Evolutionary conservation across 352 stramenopile genomes (phyloP), one percentile per base, ranked within the genome.

Genomic region (Phytophthora sp.): DNA sequence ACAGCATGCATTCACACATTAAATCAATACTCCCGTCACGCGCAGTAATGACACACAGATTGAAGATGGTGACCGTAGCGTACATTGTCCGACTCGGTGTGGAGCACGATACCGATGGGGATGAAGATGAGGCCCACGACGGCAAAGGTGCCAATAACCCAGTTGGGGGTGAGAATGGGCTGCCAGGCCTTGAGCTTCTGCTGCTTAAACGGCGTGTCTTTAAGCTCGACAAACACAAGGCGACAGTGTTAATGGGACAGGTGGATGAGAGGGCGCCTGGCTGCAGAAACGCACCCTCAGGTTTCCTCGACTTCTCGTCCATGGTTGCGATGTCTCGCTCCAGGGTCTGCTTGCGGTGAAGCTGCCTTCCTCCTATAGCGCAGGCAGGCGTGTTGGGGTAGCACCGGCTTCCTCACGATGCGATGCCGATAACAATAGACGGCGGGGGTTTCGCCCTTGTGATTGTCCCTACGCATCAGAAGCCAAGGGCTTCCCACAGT

Each of bases 91-190:
- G 88, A 93, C 65, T 93, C 87, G 39, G 80, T 91, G 78, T 91
- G 79, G 21, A 98, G 74, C 33, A 94, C 76, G 62, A 96, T 84
- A 85, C 97, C 97, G 54, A 98, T 87, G 18, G 94, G 95, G 70
- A 99, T 94, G 63, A 99, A 98, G 66, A 98, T 93, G 20, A 98
- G 74, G 1, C 91, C 94, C 24, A 99, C 88, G 49, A 98, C 70
- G 35, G 98, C 75, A 63, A 99, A 98, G 16, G 94, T 85, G 56
- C 77, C 82, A 66, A 99, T 98, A 60, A 99, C 93, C 89, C 90
- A 99, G 58, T 88, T 95, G 39, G 98, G 96, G 74, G 97, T 98
- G 24, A 99, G 75, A 50, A 99, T 97, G 8, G 97, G 97, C 82
- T 98, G 92, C 95, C 97, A 99, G 33, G 96, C 89, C 66, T 97